Evolutionary conservation across 73 alveolate species (phyloP).

Genomic region (Paraurostyla sp.): DNA sequence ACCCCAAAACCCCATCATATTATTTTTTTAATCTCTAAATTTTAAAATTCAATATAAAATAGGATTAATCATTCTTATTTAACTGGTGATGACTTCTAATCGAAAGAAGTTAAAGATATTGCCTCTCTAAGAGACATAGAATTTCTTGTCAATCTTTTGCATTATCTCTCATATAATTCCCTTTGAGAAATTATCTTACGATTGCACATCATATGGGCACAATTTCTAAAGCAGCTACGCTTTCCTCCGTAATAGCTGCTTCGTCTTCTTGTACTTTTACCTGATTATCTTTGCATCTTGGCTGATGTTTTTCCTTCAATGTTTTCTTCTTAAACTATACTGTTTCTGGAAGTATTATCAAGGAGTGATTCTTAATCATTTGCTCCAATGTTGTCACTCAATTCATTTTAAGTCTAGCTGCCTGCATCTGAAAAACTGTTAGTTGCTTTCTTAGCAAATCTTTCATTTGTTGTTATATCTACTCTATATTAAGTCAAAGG

Average conservation of each 20-base stretch:
- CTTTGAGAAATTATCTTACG: neutral
- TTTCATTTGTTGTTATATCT: slow-evolving; percentile 68
- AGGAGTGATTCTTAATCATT: neutral
- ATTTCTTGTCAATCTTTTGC: neutral
- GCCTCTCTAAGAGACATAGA: slow-evolving; percentile 31
- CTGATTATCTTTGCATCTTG: too few species aligned
- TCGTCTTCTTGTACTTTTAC: slow-evolving; percentile 30
- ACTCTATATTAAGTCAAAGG: too few species aligned
- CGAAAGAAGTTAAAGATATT: neutral
- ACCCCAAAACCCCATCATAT: too few species aligned
- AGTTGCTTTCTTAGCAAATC: slow-evolving; percentile 52
- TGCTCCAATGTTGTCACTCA: neutral
- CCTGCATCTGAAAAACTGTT: slow-evolving; percentile 36
- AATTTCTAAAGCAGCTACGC: slow-evolving; percentile 7
- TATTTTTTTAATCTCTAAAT: too few species aligned
- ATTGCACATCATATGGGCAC: slow-evolving; percentile 33
- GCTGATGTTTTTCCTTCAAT: too few species aligned
- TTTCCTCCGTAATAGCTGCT: neutral
- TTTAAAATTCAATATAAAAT: too few species aligned
- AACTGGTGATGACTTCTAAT: too few species aligned
- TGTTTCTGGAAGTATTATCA: neutral
- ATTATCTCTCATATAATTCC: slow-evolving; percentile 23
- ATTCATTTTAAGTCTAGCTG: neutral
- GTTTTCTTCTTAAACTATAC: slow-evolving; percentile 12
- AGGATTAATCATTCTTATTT: too few species aligned